Base-by-base conservation (phyloP, 495 filamentous ascomycete genomes). In the Annulohypoxylon nitens region DNA sequence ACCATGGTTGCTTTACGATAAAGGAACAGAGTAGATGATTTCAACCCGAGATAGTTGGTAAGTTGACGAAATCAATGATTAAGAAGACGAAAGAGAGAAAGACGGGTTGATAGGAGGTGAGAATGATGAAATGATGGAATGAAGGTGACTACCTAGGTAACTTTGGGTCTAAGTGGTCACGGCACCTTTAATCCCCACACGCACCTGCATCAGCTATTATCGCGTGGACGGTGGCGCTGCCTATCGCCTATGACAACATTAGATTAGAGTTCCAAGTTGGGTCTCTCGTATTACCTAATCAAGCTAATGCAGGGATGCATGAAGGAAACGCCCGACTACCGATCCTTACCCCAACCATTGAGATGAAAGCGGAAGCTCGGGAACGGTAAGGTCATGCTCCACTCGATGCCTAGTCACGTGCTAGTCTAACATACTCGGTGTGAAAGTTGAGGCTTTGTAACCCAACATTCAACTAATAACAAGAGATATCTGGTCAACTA, bases 1-100 rank as follows among this genome's bases (percentile, higher is more conserved):
- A 77, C 79, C 84, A 86, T 86, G 65, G 61, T 57, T 50, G 33
- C 74, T 61, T 81, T 78, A 48, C 74, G 37, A 79, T 51, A 25
- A 74, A 77, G 58, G 47, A 47, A 73, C 71, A 54, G 78, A 43
- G 57, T 47, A 39, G 61, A 30, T 36, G 10, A 30, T 54, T 59
- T 64, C 39, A 10, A 9, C 59, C 20, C 16, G 16, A 51, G 18
- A 26, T 39, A 18, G 53, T 5, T 36, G 47, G 55, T 61, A 43
- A 34, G 34, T 51, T 33, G 51, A 10, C 14, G 7, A 64, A 47
- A 66, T 43, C 39, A 43, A n/a, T 39, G 37, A 59, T 61, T 39
- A 39, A 39, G 8, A 54, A 57, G 57, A 18, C 20, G 47, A 61
- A 30, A 41, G 68, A 26, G 45, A 41, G 30, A 30, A 30, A 57